These are phyloP conservation scores for Trichoderma cornu-damae DNA, from an alignment of 2,329 filamentous ascomycete species.

Conservation along the genomic window DNA sequence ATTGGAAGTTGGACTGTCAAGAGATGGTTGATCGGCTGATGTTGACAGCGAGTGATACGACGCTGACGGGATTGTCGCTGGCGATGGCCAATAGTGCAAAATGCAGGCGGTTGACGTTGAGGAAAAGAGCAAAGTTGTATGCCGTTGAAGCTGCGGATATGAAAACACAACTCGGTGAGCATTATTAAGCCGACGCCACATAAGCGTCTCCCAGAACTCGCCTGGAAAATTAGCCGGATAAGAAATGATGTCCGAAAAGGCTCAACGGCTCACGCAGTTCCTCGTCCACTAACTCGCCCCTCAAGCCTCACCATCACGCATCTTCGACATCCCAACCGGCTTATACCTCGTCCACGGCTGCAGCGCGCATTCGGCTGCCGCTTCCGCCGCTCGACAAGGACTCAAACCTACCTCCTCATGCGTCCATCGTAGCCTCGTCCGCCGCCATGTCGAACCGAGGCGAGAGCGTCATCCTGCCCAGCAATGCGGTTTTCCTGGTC, in stretches of 20 bases:
- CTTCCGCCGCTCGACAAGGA: background rate
- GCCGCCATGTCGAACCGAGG: constrained; percentile 4
- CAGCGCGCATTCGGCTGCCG: no score
- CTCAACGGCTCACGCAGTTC: background rate
- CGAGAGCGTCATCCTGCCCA: constrained; percentile 14
- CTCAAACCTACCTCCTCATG: background rate
- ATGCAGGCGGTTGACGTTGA: background rate
- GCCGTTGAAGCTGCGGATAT: no score
- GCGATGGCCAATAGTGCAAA: background rate
- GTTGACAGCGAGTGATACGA: background rate
- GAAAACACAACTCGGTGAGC: no score
- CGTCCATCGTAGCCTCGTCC: background rate
- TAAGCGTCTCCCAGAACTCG: no score
- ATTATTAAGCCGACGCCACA: no score
- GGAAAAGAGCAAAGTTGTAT: background rate
- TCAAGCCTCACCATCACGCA: background rate
- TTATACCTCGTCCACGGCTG: background rate
- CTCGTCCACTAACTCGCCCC: no score
- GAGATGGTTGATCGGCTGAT: background rate
- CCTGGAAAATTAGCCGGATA: no score
- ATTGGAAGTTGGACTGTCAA: constrained; percentile 2
- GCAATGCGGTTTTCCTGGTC: constrained; percentile 12
- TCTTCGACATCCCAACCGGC: background rate
- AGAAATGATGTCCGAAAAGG: background rate
- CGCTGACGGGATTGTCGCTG: background rate